A percentile compares a stretch with the other conserved stretches of the same genome.
Evolutionary conservation across 2,329 filamentous ascomycete species (phyloP).

Genomic region (Alternaria ethzedia): DNA sequence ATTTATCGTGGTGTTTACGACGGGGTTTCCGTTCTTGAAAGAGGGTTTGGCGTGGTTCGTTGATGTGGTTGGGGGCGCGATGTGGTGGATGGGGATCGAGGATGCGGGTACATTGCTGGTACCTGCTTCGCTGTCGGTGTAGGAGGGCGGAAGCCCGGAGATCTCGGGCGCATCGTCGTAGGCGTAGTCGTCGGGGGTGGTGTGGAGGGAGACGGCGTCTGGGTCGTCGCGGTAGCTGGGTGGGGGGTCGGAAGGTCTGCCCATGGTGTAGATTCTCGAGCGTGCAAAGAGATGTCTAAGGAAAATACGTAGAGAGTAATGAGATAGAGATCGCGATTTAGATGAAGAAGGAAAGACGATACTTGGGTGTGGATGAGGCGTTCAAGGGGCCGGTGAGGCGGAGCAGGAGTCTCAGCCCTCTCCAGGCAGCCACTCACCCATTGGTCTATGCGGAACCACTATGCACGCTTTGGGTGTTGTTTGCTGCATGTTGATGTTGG

Average conservation of each 20-base stretch:
- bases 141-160: constrained; percentile 43
- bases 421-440: constrained; percentile 33
- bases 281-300: neutral
- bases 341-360: constrained; percentile 3
- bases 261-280: constrained; percentile 30
- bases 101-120: constrained; percentile 9
- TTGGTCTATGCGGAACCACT: constrained; percentile 11
- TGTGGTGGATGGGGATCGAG: constrained; percentile 30
- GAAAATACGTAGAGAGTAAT: neutral
- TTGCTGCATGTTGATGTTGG: neutral
- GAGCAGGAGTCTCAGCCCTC: constrained; percentile 25
- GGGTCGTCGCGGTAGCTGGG: constrained; percentile 45
- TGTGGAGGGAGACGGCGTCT: constrained; percentile 49
- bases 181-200: constrained; percentile 46
- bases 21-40: constrained; percentile 36
- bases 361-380: constrained; percentile 12
- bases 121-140: constrained; percentile 42
- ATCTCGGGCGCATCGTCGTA: constrained; percentile 48
- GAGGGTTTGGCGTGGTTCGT: constrained; percentile 33
- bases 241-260: constrained; percentile 28
- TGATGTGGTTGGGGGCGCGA: constrained; percentile 34
- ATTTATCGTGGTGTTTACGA: constrained; percentile 32
- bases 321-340: neutral
- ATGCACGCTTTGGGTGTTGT: neutral
- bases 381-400: constrained; percentile 28